Evolutionary conservation across 805 yeast genomes (phyloP).

Genomic region (Grigorovia yakushimaensis): DNA sequence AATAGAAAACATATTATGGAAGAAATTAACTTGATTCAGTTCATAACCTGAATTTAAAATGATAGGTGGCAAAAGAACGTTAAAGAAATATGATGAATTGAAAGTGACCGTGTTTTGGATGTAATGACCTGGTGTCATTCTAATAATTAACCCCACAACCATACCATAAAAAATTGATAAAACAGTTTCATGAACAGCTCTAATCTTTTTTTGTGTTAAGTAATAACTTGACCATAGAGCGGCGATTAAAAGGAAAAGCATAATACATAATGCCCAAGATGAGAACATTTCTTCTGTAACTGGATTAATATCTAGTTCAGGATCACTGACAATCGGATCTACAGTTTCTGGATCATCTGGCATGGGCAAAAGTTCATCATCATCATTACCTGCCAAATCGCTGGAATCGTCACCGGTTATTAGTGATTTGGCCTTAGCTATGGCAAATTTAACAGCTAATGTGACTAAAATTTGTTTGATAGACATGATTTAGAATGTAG

Average conservation of each 20-base stretch:
- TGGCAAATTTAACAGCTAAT: slow-evolving; percentile 2
- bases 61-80: slow-evolving; percentile 89
- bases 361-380: slow-evolving; percentile 32
- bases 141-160: slow-evolving; percentile 85
- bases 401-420: slow-evolving; percentile 9
- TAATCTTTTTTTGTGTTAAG: slow-evolving; percentile 80
- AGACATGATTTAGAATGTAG: neutral
- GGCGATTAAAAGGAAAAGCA: slow-evolving; percentile 66
- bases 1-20: slow-evolving; percentile 83
- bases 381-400: slow-evolving; percentile 16
- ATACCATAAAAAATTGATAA: slow-evolving; percentile 92
- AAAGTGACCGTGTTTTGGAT: slow-evolving; percentile 95
- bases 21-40: slow-evolving; percentile 89
- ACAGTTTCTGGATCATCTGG: slow-evolving; percentile 20
- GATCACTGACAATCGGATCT: slow-evolving; percentile 40
- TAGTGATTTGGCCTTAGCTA: slow-evolving; percentile 1
- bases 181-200: slow-evolving; percentile 96
- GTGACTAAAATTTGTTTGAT: slow-evolving; percentile 2
- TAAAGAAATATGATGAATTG: slow-evolving; percentile 89
- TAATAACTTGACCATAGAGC: slow-evolving; percentile 95
- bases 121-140: slow-evolving; percentile 91
- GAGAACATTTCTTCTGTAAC: slow-evolving; percentile 91
- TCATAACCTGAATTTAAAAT: slow-evolving; percentile 95
- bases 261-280: slow-evolving; percentile 92
- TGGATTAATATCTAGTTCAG: slow-evolving; percentile 62